Conservation (phyloP, 257 asterid species). For the Salvia splendens region DNA sequence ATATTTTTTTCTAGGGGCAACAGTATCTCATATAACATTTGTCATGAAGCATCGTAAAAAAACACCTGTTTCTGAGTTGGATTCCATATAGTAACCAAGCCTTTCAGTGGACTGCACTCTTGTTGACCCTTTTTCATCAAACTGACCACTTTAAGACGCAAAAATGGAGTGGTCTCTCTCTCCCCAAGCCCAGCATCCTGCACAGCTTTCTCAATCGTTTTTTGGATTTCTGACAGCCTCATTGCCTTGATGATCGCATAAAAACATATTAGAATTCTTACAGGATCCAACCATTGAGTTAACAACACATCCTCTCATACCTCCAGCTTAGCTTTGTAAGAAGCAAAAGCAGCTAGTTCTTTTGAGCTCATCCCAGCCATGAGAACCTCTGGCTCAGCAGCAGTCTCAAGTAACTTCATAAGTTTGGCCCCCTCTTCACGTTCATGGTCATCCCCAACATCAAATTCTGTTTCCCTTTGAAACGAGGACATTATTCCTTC, state of each 20-base stretch:
- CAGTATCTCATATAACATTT: neutral
- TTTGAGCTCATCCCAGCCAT: conserved; percentile 97
- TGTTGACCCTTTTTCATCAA: conserved; percentile 50
- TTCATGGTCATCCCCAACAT: conserved; percentile 52
- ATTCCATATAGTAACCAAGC: conserved; percentile 92
- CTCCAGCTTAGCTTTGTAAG: conserved; percentile 85
- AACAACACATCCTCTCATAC: conserved; percentile 42
- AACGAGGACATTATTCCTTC: conserved; percentile 79
- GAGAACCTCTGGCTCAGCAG: conserved; percentile 94
- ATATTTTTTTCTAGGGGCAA: neutral
- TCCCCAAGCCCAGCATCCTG: conserved; percentile 77
- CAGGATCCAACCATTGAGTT: conserved; percentile 13
- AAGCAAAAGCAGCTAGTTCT: conserved; percentile 71
- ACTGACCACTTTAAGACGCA: conserved; percentile 88
- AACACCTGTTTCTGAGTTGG: conserved; percentile 90
- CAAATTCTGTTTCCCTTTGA: conserved; percentile 56
- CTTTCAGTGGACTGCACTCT: conserved; percentile 45
- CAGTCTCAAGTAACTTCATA: conserved; percentile 85
- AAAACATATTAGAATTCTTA: conserved; percentile 28
- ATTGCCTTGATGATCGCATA: conserved; percentile 48
- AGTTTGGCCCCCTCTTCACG: conserved; percentile 93
- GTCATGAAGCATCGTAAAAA: conserved; percentile 11
- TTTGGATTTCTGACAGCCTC: conserved; percentile 67
- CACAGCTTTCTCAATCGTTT: conserved; percentile 68
- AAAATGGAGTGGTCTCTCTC: conserved; percentile 81